Evolutionary conservation across 2,329 filamentous ascomycete genomes (phyloP).

Genomic region (Teratosphaeria viscida): DNA sequence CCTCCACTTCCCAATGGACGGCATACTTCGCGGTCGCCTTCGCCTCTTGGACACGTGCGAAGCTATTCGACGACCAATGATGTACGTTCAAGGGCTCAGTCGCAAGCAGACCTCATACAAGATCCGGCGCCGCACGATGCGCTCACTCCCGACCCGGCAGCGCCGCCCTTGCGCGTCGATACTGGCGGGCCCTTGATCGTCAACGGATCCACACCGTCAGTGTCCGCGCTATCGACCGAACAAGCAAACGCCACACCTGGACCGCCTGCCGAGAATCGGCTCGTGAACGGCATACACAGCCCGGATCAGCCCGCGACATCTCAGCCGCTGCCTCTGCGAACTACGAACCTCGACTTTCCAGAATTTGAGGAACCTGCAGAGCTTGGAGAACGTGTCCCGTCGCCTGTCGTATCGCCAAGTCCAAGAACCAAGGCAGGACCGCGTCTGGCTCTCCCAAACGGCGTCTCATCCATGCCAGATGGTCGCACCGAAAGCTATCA

Average conservation of each 20-base stretch:
- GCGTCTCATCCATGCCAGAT: slow-evolving; percentile 5
- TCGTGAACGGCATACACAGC: slow-evolving; percentile 1
- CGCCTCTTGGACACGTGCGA: slow-evolving; percentile 34
- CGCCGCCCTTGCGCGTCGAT: slow-evolving; percentile 5
- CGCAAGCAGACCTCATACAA: slow-evolving; percentile 5
- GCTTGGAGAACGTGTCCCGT: neutral
- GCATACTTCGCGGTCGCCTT: slow-evolving; percentile 33
- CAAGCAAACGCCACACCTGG: slow-evolving; percentile 8
- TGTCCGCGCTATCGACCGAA: slow-evolving; percentile 6
- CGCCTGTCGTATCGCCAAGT: slow-evolving; percentile 7
- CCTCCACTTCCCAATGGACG: slow-evolving; percentile 21
- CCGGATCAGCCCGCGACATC: neutral
- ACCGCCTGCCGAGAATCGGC: slow-evolving; percentile 1
- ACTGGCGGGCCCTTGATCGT: slow-evolving; percentile 30
- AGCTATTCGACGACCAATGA: slow-evolving; percentile 26
- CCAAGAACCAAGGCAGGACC: slow-evolving; percentile 9
- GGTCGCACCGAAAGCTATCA: slow-evolving; percentile 4
- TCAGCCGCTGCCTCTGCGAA: slow-evolving; percentile 13
- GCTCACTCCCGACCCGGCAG: slow-evolving; percentile 2
- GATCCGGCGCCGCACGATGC: slow-evolving; percentile 14
- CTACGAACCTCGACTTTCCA: neutral
- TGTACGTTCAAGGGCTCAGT: slow-evolving; percentile 8
- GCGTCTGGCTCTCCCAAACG: slow-evolving; percentile 15
- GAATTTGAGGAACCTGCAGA: neutral
- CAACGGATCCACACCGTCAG: slow-evolving; percentile 26